These are phyloP conservation scores for Platanthera guangdongensis DNA, from an alignment of 106 monocot genomes.

Conservation along the genomic window DNA sequence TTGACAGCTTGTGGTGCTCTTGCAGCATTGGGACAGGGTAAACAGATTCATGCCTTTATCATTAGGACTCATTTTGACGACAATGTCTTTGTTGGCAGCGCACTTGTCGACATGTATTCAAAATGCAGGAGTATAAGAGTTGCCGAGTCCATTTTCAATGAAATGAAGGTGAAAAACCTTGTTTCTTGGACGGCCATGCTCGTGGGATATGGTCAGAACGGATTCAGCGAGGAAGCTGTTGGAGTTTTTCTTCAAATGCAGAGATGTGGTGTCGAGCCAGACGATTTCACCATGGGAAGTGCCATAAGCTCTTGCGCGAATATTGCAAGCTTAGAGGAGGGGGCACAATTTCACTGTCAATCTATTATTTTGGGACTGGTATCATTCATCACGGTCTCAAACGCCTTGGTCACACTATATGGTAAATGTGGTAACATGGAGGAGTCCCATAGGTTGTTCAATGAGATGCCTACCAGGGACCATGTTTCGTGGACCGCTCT, in stretches of 20 bases:
- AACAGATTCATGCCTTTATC: slow-evolving; percentile 54
- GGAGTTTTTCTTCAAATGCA: slow-evolving; percentile 52
- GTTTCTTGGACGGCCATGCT: slow-evolving; percentile 84
- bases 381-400: slow-evolving; percentile 54
- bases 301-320: slow-evolving; percentile 79
- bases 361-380: slow-evolving; percentile 48
- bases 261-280: slow-evolving; percentile 47
- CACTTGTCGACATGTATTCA: slow-evolving; percentile 83
- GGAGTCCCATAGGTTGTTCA: slow-evolving; percentile 47
- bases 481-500: slow-evolving; percentile 76
- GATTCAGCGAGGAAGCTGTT: slow-evolving; percentile 56
- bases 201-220: slow-evolving; percentile 83
- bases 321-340: slow-evolving; percentile 70
- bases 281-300: slow-evolving; percentile 76
- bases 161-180: slow-evolving; percentile 47
- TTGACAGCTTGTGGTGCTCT: slow-evolving; percentile 65
- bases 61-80: slow-evolving; percentile 37
- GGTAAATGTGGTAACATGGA: slow-evolving; percentile 69
- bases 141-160: slow-evolving; percentile 43
- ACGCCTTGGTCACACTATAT: slow-evolving; percentile 70
- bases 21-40: slow-evolving; percentile 36
- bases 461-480: slow-evolving; percentile 51
- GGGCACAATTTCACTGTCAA: slow-evolving; percentile 56
- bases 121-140: slow-evolving; percentile 44
- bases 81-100: slow-evolving; percentile 71